These are phyloP conservation scores for Ceratocystis albifundus DNA, from an alignment of 2,329 filamentous ascomycete species.

Conservation along the genomic window DNA sequence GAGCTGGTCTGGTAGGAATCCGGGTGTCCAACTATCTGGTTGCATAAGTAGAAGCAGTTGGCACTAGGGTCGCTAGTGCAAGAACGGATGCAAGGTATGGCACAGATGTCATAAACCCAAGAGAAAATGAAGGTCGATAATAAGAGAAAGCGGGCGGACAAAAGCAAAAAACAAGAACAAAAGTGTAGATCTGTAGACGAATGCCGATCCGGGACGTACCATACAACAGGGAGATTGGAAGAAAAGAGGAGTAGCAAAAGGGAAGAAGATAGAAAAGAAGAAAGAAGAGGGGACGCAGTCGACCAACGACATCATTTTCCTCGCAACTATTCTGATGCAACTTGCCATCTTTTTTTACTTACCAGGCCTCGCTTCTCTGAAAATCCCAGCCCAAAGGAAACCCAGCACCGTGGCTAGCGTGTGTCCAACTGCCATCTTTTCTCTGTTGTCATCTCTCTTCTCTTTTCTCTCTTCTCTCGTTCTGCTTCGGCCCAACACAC, in stretches of 20 bases:
- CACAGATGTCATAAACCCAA: neutral
- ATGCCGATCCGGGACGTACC: no score
- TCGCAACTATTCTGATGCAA: neutral
- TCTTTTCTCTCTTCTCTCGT: neutral
- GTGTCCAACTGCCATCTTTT: neutral
- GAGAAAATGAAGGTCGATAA: neutral
- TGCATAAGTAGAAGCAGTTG: neutral
- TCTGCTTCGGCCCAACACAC: neutral
- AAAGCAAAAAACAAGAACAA: no score
- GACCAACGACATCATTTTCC: no score
- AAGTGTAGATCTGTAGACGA: no score
- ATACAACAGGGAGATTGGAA: no score
- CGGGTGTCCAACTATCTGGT: neutral
- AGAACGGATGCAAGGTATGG: neutral
- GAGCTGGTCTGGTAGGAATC: neutral
- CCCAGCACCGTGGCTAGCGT: neutral
- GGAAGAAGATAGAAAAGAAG: no score
- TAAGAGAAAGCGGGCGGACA: no score
- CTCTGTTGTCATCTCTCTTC: neutral
- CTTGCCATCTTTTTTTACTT: neutral
- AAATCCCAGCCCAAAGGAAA: neutral
- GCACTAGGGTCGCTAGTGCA: neutral
- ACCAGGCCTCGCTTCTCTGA: neutral
- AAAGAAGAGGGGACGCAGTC: no score
- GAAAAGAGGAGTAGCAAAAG: no score